Conservation (phyloP, 2,329 filamentous ascomycete species). For the Colletotrichum magnum region DNA sequence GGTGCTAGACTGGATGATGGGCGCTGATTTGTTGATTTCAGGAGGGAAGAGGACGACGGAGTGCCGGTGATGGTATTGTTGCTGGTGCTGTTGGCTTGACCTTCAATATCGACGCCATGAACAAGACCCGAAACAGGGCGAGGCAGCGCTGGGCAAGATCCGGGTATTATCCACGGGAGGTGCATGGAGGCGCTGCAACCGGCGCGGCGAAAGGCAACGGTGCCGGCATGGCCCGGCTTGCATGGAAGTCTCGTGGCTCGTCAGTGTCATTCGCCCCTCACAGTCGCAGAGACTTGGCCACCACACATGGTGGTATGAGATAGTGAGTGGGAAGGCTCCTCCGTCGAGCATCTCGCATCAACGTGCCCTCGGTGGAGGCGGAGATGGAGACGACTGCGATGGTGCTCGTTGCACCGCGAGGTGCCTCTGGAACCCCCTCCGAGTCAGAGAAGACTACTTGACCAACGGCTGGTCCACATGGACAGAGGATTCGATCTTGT, state of each 20-base stretch:
- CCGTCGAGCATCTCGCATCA: constrained; percentile 21
- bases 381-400: constrained; percentile 20
- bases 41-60: background rate
- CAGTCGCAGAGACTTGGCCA: constrained; percentile 31
- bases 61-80: background rate
- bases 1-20: constrained; percentile 46
- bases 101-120: constrained; percentile 38
- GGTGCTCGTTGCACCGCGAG: constrained; percentile 32
- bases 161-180: constrained; percentile 33
- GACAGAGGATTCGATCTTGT: constrained; percentile 18
- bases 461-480: constrained; percentile 38
- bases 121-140: constrained; percentile 13
- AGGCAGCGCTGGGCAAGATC: constrained; percentile 21
- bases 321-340: constrained; percentile 27
- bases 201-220: constrained; percentile 23
- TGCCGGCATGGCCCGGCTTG: constrained; percentile 38
- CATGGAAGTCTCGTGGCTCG: constrained; percentile 28
- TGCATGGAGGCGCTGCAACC: constrained; percentile 11
- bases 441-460: constrained; percentile 40
- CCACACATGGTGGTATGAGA: constrained; percentile 41
- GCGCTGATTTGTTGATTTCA: constrained; percentile 33
- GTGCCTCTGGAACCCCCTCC: constrained; percentile 30
- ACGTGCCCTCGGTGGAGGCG: constrained; percentile 27
- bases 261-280: constrained; percentile 33
- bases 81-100: background rate